These are phyloP conservation scores for Aspergillus eucalypticola DNA, from an alignment of 2,329 filamentous ascomycete genomes.

Conservation along the genomic window DNA sequence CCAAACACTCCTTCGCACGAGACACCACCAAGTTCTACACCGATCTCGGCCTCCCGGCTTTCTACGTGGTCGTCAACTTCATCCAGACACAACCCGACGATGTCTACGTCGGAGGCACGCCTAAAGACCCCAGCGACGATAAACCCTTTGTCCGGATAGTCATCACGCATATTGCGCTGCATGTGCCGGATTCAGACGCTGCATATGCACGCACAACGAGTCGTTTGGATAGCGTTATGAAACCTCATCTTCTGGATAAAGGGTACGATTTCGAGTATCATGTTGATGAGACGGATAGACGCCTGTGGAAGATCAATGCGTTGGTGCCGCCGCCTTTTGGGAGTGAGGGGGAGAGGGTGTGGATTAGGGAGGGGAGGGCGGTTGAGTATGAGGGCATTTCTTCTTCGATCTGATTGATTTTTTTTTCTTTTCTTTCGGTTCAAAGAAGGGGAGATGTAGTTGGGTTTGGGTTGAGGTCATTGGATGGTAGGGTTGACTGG, in stretches of 20 bases:
- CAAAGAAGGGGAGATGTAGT: not conserved
- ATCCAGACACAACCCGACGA: slow-evolving; percentile 12
- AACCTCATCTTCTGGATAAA: slow-evolving; percentile 18
- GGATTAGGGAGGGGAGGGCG: not conserved
- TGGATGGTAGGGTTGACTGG: not conserved
- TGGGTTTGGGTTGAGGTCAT: not conserved
- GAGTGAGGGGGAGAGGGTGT: slow-evolving; percentile 9
- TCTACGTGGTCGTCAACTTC: slow-evolving; percentile 34
- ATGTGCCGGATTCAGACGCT: slow-evolving; percentile 10
- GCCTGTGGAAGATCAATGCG: slow-evolving; percentile 28
- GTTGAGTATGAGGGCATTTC: not conserved
- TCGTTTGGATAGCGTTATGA: slow-evolving; percentile 17
- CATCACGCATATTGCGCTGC: slow-evolving; percentile 23
- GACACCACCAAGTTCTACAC: slow-evolving; percentile 31
- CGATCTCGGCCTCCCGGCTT: slow-evolving; percentile 25
- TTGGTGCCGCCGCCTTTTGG: slow-evolving; percentile 20
- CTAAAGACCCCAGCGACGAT: not conserved
- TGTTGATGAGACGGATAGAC: slow-evolving; percentile 22
- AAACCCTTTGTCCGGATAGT: slow-evolving; percentile 23
- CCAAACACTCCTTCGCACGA: slow-evolving; percentile 21
- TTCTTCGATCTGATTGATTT: not conserved
- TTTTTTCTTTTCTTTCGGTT: not conserved
- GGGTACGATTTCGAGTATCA: slow-evolving; percentile 27
- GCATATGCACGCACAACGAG: slow-evolving; percentile 1
- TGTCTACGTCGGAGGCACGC: slow-evolving; percentile 12